These are phyloP conservation scores for Tirmania nivea DNA, from an alignment of 495 filamentous ascomycete species.

Conservation along the genomic window DNA sequence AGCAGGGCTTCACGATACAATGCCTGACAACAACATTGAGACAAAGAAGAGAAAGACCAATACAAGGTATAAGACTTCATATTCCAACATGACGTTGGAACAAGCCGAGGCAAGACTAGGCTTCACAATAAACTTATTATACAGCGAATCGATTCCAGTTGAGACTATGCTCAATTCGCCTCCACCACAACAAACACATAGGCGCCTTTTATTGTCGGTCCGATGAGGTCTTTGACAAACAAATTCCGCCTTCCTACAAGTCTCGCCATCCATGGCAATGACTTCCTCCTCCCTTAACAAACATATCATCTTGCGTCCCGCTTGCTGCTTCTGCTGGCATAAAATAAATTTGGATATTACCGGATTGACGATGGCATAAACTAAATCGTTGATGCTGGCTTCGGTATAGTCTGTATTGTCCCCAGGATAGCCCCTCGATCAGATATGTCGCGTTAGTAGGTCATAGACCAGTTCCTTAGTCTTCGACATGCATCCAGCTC, in stretches of 20 bases:
- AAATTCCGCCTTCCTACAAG: background rate
- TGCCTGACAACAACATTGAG: too few relatives aligned
- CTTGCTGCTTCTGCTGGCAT: background rate
- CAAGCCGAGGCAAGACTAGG: conserved; percentile 2
- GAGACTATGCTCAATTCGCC: conserved; percentile 3
- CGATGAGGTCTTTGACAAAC: conserved; percentile 3
- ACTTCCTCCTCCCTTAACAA: conserved; percentile 3
- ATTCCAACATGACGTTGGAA: background rate
- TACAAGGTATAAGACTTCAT: background rate
- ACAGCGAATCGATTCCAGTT: background rate
- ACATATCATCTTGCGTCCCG: background rate
- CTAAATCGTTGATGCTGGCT: conserved; percentile 1
- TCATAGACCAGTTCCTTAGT: conserved; percentile 4
- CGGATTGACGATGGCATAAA: conserved; percentile 2
- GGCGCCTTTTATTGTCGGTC: background rate
- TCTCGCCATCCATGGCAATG: conserved; percentile 1
- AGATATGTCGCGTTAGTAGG: background rate
- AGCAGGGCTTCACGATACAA: too few relatives aligned
- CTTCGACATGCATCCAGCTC: conserved; percentile 1
- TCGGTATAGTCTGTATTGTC: conserved; percentile 2
- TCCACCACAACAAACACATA: conserved; percentile 2
- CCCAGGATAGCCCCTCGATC: conserved; percentile 7
- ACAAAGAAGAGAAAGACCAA: too few relatives aligned
- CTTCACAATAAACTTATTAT: conserved; percentile 1
- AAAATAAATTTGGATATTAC: conserved; percentile 4